Evolutionary conservation across 2,329 filamentous ascomycete species (phyloP).

Genomic region (Nothophaeocryptopus gaeumannii): DNA sequence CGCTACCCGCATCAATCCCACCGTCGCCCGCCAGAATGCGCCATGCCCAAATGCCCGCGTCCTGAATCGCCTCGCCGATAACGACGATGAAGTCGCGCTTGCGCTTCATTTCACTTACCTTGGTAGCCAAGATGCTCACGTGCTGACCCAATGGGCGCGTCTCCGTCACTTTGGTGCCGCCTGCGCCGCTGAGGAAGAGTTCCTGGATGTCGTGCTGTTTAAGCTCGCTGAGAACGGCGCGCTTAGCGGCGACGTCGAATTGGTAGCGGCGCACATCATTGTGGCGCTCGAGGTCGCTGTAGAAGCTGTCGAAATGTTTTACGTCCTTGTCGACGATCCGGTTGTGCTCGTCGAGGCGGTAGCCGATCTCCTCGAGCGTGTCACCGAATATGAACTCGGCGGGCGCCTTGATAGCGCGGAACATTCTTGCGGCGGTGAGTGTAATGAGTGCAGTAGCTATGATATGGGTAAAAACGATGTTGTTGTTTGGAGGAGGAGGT

Average conservation of each 20-base stretch:
- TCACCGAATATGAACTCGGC: constrained; percentile 64
- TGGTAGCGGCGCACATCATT: constrained; percentile 69
- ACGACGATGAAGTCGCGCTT: constrained; percentile 65
- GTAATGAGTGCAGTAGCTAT: no score
- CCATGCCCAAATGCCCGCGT: constrained; percentile 72
- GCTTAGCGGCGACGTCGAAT: constrained; percentile 44
- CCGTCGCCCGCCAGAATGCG: constrained; percentile 62
- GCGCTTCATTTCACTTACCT: constrained; percentile 48
- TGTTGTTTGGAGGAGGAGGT: no score
- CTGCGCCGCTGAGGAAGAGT: constrained; percentile 27
- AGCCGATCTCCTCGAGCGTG: constrained; percentile 72
- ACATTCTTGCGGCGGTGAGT: constrained; percentile 56
- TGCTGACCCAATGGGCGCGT: constrained; percentile 51
- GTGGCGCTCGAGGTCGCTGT: constrained; percentile 70
- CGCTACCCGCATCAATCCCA: constrained; percentile 68
- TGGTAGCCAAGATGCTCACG: constrained; percentile 65
- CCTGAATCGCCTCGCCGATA: constrained; percentile 68
- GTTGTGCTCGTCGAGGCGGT: constrained; percentile 19
- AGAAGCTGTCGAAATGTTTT: constrained; percentile 70
- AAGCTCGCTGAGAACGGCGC: constrained; percentile 5
- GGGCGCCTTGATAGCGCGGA: constrained; percentile 67
- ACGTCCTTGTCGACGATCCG: constrained; percentile 46
- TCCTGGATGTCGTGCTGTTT: constrained; percentile 20
- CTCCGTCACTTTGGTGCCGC: constrained; percentile 3
- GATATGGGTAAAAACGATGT: no score